Evolutionary conservation across 83 land plant species (phyloP).

Genomic region (Picea abies): DNA sequence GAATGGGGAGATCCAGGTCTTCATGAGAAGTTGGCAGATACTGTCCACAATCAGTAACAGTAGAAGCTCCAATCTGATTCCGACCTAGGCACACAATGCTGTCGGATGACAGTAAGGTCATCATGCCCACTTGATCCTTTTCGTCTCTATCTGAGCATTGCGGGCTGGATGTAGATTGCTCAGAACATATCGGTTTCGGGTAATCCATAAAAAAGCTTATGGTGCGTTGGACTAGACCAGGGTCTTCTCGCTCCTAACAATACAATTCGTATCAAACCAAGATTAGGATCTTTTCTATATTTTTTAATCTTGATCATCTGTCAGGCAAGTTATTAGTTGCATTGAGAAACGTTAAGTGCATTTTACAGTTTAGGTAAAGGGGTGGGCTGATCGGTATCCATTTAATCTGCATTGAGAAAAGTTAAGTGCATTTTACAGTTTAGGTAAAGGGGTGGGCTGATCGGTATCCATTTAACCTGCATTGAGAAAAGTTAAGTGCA

Average conservation of each 20-base stretch:
- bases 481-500: too few species aligned
- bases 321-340: too few species aligned
- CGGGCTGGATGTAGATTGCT: constrained; percentile 70
- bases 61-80: constrained; percentile 5
- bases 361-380: too few species aligned
- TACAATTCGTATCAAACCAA: not conserved
- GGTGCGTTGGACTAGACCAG: constrained; percentile 45
- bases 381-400: too few species aligned
- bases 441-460: too few species aligned
- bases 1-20: not conserved
- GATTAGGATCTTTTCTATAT: not conserved
- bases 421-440: too few species aligned
- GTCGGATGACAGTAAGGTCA: constrained; percentile 2
- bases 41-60: constrained; percentile 10
- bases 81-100: not conserved
- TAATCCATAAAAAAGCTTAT: constrained; percentile 54
- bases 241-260: constrained; percentile 69
- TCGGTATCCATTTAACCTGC: too few species aligned
- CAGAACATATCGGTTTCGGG: constrained; percentile 59
- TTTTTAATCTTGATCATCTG: not conserved
- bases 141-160: constrained; percentile 18
- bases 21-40: constrained; percentile 5
- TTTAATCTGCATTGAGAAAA: too few species aligned
- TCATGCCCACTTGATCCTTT: constrained; percentile 13
- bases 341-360: too few species aligned